Evolutionary conservation across 345 rosid genomes (phyloP), one percentile per base, ranked within the genome.

Genomic region (Euphorbia peplus): DNA sequence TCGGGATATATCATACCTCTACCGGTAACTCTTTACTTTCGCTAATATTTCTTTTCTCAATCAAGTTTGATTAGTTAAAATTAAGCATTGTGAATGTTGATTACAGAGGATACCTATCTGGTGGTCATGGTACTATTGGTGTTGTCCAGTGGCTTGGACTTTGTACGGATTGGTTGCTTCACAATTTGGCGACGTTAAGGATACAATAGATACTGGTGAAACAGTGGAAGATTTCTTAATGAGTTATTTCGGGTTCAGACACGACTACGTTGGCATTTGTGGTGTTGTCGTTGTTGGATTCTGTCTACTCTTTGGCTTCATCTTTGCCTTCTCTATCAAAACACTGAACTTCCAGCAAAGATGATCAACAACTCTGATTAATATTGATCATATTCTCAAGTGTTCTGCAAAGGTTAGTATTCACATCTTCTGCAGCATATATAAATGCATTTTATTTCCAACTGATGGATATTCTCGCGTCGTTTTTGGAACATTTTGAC

Each of bases 61-160:
- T 44, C 2, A 2, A 9, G 2, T 0, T 44, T 9, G 15, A 44
- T 44, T 44, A 9, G 48, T 44, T 44, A 47, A 15, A 47, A 16
- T 32, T 32, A 5, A 4, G 22, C 18, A 46, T 46, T 50, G 21
- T 18, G 0, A 14, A 46, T 46, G n/a, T 46, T 46, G 5, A 19
- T 5, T 6, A 53, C 73, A 70, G 73, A 14, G 64, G 47, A 70
- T 70, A 18, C 73, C 73, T 5, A 30, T 48, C 10, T 70, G 73
- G 73, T 70, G 73, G 73, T 48, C 60, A 52, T 70, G 73, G 73
- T 60, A 70, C 48, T 70, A 60, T 14, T 70, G 73, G 73, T 47
- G 25, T 2, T 47, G 66, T 50, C 73, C 73, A 29, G 14, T 70
- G 10, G 35, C 73, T 3, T 70, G 73, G 73, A 60, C 66, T 10